Evolutionary conservation across 1,284 basidiomycete species (phyloP), one percentile per base, ranked within the genome.

Genomic region (Macrocystidia cucumis): DNA sequence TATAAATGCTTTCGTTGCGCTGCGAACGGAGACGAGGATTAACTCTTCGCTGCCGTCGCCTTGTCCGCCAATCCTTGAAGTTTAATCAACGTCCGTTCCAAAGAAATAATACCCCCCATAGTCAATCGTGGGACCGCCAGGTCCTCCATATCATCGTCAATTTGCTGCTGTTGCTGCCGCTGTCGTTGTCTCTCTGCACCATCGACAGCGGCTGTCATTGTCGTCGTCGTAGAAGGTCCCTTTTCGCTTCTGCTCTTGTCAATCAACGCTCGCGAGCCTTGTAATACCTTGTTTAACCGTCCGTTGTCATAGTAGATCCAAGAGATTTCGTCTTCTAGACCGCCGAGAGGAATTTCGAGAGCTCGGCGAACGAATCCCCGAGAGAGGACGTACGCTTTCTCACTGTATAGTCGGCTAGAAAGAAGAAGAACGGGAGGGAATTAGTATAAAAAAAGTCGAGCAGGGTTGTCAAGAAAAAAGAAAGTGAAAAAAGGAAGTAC

Each of bases 321-420:
- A 17, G 62, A 57, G 32, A 96, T 67, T 60, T 93, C 91, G 4
- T 63, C 50, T 43, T 84, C 78, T 20, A 97, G 63, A 1, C 80
- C 75, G 18, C 75, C 69, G 1, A 82, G 70, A 9, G 86, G 83
- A 19, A 79, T 66, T 55, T 91, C 84, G 9, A 96, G 71, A 4
- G 89, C 91, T 8, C 84, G 79, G 11, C 82, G 80, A 29, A 96
- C 80, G 55, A 96, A 96, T 3, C 80, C 85, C 18, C 91, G 72
- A 4, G 91, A 90, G 19, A 95, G 69, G 26, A 95, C 87, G 50
- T 88, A 96, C 2, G 91, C 91, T 59, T 92, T 93, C 59, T 96
- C 92, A 55, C 69, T 90, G 60, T 92, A 92, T 6, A 91, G 55
- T 30, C 86, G 83, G 50, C 85, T 86, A 43, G 2, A 29, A 27